Evolutionary conservation across 2,329 filamentous ascomycete genomes (phyloP).

Genomic region (Penicillium sp.): DNA sequence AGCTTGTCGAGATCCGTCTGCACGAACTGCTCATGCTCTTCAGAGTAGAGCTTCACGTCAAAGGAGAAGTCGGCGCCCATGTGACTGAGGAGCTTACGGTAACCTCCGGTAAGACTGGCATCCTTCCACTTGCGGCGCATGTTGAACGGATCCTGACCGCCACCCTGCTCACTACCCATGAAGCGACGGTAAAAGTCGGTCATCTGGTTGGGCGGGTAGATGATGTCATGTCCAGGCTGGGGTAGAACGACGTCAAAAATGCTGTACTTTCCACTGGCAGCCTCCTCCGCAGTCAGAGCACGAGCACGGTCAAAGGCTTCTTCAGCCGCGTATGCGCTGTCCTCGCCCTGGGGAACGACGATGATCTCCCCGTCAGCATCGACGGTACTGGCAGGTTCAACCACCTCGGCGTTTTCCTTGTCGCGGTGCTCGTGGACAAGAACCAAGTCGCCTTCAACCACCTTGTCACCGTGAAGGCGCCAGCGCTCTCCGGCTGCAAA

Average conservation of each 20-base stretch:
- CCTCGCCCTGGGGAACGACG: slow-evolving; percentile 55
- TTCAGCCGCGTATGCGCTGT: slow-evolving; percentile 51
- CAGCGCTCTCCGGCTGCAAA: slow-evolving; percentile 74
- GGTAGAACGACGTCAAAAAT: slow-evolving; percentile 90
- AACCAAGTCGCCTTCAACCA: slow-evolving; percentile 82
- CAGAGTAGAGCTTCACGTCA: slow-evolving; percentile 63
- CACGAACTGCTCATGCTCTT: slow-evolving; percentile 74
- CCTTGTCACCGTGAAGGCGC: slow-evolving; percentile 65
- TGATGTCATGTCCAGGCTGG: slow-evolving; percentile 82
- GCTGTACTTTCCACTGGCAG: slow-evolving; percentile 66
- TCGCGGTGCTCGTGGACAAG: slow-evolving; percentile 58
- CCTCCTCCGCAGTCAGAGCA: slow-evolving; percentile 71
- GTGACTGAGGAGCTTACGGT: slow-evolving; percentile 75
- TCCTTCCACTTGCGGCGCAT: slow-evolving; percentile 87
- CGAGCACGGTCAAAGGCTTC: slow-evolving; percentile 66
- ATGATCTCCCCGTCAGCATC: slow-evolving; percentile 64
- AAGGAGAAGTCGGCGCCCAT: slow-evolving; percentile 62
- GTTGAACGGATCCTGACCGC: slow-evolving; percentile 70
- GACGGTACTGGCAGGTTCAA: slow-evolving; percentile 38
- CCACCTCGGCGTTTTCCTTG: slow-evolving; percentile 36
- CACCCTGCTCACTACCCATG: slow-evolving; percentile 76
- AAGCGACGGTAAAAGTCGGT: slow-evolving; percentile 80
- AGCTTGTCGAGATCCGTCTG: slow-evolving; percentile 77
- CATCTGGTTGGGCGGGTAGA: slow-evolving; percentile 79
- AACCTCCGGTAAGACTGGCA: slow-evolving; percentile 80